Conservation (phyloP, 192 early-diverging fungal species). For the Coemansia erecta region DNA sequence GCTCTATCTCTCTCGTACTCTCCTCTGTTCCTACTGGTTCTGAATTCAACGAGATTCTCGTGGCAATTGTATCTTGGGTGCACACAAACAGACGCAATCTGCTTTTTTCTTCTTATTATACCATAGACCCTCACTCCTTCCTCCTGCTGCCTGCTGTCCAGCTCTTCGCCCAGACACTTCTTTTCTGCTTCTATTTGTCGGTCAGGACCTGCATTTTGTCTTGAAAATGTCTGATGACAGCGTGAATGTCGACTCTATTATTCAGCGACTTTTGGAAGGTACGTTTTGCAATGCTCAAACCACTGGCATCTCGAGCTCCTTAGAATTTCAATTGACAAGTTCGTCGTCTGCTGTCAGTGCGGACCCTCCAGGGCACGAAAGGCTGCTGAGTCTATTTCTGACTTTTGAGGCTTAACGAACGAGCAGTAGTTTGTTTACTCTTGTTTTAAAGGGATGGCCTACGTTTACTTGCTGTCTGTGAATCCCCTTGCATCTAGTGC, state of each 20-base stretch:
- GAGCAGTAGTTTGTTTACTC: conserved; percentile 3
- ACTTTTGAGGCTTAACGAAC: not conserved
- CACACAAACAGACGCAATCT: not conserved
- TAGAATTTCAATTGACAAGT: not conserved
- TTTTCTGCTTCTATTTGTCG: conserved; percentile 7
- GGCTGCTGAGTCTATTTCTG: not conserved
- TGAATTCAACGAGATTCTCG: not conserved
- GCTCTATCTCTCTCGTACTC: not conserved
- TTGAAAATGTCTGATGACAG: conserved; percentile 46
- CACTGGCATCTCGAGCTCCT: not conserved
- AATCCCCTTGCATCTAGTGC: too few relatives aligned
- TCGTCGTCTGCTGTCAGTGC: not conserved
- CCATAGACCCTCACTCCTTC: too few relatives aligned
- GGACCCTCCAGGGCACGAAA: not conserved
- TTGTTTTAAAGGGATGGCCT: not conserved
- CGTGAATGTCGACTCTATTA: conserved; percentile 52
- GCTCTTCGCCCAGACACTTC: not conserved
- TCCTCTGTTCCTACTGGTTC: not conserved
- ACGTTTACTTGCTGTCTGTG: too few relatives aligned
- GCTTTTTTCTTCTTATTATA: too few relatives aligned
- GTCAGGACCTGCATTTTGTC: too few relatives aligned
- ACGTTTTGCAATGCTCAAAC: conserved; percentile 5
- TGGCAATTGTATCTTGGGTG: not conserved
- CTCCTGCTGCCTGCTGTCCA: too few relatives aligned
- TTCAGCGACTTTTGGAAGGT: conserved; percentile 53